Base-by-base conservation (phyloP, 495 filamentous ascomycete species). In the Hapsidospora chrysogenum region DNA sequence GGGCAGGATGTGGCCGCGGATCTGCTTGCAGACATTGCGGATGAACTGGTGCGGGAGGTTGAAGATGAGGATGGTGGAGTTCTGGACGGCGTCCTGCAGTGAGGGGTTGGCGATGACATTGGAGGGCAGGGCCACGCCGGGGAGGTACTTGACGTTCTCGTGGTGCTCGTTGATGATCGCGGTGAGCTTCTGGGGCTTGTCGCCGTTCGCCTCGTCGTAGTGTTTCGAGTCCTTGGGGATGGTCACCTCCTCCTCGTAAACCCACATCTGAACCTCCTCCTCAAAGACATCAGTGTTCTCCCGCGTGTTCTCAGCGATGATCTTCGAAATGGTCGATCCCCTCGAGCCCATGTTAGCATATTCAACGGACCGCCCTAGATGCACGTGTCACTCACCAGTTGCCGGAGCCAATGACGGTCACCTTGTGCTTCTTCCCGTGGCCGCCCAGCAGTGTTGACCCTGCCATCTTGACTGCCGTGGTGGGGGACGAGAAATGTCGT, bases 31-130 rank as follows among this genome's bases (percentile, higher is more conserved):
- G 41, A 84, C 82, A 41, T 73, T 75, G 53, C 70, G 69, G 49
- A 99, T 94, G 58, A 99, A 99, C 54, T 99, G 87, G 60, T 99
- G 92, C 4, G 92, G 92, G 13, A 97, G 68, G 60, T 94, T 94
- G 70, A 99, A 99, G 45, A 99, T 68, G 27, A 99, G 72, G 37
- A 99, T 78, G 3, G 82, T 77, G 38, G 84, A 74, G 49, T 78
- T 76, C 49, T 75, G 71, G 45, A 87, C 86, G 4, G 86, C 72
- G 40, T 85, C 78, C 33, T 72, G 66, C 35, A 96, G 56, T 4
- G 83, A 85, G 16, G 92, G 84, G 54, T 92, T 92, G 38, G 92
- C 92, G 44, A 86, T 63, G 35, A 99, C 52, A 56, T 95, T 96
- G 33, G 58, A 44, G 0, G 92, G 92, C n/a, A 99, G 71, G 25